phyloP scores from a whole-genome alignment of 2,329 filamentous ascomycete species.

The Torrubiella hemipterigena region DNA sequence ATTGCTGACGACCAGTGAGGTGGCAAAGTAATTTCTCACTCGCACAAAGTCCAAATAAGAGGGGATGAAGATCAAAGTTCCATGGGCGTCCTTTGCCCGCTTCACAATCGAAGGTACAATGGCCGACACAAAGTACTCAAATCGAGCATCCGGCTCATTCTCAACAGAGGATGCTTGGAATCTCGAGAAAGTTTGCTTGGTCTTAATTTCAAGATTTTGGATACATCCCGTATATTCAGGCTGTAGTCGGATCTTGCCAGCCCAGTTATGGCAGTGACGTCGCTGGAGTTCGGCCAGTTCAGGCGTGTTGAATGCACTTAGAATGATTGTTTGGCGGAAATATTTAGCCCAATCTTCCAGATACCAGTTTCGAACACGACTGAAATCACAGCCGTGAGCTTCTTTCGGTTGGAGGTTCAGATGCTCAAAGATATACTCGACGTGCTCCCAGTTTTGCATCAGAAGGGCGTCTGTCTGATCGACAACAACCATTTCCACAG shows the following conservation, averaged over 20 bases:
- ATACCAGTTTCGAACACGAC: slow-evolving; percentile 81
- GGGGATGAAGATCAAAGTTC: slow-evolving; percentile 80
- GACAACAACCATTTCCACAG: slow-evolving; percentile 79
- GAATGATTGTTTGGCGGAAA: slow-evolving; percentile 74
- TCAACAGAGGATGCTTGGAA: slow-evolving; percentile 61
- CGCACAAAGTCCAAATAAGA: slow-evolving; percentile 93
- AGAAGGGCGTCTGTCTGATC: slow-evolving; percentile 88
- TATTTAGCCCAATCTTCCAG: slow-evolving; percentile 73
- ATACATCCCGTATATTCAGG: slow-evolving; percentile 60
- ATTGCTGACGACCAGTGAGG: slow-evolving; percentile 40
- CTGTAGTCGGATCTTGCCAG: slow-evolving; percentile 65
- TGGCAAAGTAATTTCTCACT: slow-evolving; percentile 83
- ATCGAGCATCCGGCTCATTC: slow-evolving; percentile 75
- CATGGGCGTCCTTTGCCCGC: slow-evolving; percentile 45
- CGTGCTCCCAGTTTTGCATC: slow-evolving; percentile 98
- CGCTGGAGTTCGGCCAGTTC: slow-evolving; percentile 75
- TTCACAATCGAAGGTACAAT: slow-evolving; percentile 66
- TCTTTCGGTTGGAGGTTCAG: slow-evolving; percentile 85
- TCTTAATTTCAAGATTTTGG: slow-evolving; percentile 57
- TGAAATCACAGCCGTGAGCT: slow-evolving; percentile 86
- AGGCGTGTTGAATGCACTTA: slow-evolving; percentile 76
- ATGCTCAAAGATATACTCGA: slow-evolving; percentile 83
- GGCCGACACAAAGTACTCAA: slow-evolving; percentile 79
- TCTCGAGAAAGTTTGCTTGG: slow-evolving; percentile 81
- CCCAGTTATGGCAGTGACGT: slow-evolving; percentile 65